Percentiles rank a stretch among this genome's conserved stretches.
Conservation (phyloP, 257 asterid genomes). For the Solanum gandarillasii region DNA sequence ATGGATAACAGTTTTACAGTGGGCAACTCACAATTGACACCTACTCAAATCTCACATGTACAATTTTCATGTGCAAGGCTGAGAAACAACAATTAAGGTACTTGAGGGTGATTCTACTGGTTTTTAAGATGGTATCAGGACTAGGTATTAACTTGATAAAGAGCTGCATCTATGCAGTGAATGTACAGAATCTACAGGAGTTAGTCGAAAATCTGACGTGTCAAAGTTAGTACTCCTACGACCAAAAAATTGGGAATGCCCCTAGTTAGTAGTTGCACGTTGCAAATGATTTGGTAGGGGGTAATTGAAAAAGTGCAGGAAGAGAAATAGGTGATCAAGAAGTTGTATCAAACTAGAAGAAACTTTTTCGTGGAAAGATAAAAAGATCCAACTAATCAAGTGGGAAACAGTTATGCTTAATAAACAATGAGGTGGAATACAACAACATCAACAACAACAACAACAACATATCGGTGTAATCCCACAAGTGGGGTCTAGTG, state of each 20-base stretch:
- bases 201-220: neutral
- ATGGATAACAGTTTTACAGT: neutral
- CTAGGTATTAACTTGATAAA: neutral
- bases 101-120: neutral
- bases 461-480: neutral
- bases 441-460: neutral
- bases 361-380: neutral
- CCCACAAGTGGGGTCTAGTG: neutral
- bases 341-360: neutral
- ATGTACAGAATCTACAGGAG: neutral
- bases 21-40: neutral
- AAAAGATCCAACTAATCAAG: neutral
- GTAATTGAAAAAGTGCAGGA: neutral
- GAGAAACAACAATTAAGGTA: neutral
- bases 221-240: neutral
- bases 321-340: neutral
- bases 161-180: neutral
- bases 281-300: neutral
- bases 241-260: neutral
- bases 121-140: neutral
- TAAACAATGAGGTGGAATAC: neutral
- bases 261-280: neutral
- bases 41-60: neutral
- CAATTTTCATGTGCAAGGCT: neutral
- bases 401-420: neutral